Evolutionary conservation across 495 filamentous ascomycete genomes (phyloP).

Genomic region (Aspergillus biplanus): DNA sequence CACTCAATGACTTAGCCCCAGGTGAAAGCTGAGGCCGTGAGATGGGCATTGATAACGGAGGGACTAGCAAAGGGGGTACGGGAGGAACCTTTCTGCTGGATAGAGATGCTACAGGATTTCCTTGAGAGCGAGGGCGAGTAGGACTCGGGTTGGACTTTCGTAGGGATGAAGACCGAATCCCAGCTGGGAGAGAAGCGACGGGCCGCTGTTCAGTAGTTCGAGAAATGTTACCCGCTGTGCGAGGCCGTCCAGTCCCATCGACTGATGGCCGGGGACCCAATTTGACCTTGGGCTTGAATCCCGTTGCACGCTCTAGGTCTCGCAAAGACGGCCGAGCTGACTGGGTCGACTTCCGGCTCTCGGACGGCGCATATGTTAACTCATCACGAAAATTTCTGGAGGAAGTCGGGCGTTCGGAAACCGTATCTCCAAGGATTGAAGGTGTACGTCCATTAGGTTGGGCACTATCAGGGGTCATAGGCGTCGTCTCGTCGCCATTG

Average conservation of each 20-base stretch:
- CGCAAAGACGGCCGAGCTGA: constrained; percentile 62
- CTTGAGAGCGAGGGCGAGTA: constrained; percentile 48
- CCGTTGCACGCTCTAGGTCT: constrained; percentile 62
- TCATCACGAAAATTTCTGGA: constrained; percentile 41
- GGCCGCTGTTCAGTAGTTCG: constrained; percentile 61
- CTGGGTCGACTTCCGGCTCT: constrained; percentile 60
- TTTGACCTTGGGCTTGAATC: constrained; percentile 72
- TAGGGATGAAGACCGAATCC: constrained; percentile 50
- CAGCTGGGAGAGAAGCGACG: constrained; percentile 67
- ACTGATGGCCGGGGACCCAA: constrained; percentile 80
- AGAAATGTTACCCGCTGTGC: constrained; percentile 56
- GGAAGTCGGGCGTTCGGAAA: constrained; percentile 28
- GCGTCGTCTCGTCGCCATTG: constrained; percentile 23
- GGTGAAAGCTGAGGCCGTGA: constrained; percentile 55
- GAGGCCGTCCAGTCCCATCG: constrained; percentile 66
- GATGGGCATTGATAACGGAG: constrained; percentile 52
- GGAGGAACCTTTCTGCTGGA: constrained; percentile 43
- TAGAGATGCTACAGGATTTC: constrained; percentile 40
- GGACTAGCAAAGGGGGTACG: constrained; percentile 48
- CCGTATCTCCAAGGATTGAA: constrained; percentile 17
- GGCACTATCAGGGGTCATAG: constrained; percentile 24
- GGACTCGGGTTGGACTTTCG: constrained; percentile 41
- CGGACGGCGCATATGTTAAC: constrained; percentile 42
- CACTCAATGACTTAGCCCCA: constrained; percentile 53
- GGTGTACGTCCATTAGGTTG: constrained; percentile 26